A percentile compares a stretch with the other conserved stretches of the same genome.
phyloP scores from a whole-genome alignment of 495 filamentous ascomycete species.

The Xylaria castorea region DNA sequence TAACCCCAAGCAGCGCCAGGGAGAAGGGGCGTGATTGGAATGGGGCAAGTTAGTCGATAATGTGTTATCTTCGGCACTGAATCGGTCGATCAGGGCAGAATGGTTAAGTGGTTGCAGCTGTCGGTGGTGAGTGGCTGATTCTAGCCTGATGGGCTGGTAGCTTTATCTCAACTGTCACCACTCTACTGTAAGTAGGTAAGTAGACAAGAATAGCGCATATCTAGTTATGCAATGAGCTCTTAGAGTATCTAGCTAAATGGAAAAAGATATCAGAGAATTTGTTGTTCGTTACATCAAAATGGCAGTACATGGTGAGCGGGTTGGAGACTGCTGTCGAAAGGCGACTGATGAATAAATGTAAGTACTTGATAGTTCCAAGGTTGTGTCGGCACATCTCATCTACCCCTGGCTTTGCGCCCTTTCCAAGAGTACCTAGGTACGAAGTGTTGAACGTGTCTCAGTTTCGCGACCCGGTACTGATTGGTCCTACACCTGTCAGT shows the following conservation, averaged over 20 bases:
- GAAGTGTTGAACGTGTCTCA: neutral
- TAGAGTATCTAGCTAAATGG: neutral
- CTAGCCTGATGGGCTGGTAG: neutral
- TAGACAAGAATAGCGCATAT: neutral
- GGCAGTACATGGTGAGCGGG: neutral
- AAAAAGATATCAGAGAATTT: neutral
- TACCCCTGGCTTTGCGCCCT: slow-evolving; percentile 14
- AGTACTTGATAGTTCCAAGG: neutral
- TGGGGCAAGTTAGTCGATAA: slow-evolving; percentile 1
- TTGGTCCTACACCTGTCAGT: slow-evolving; percentile 23
- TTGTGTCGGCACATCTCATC: slow-evolving; percentile 3
- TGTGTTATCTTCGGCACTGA: slow-evolving; percentile 17
- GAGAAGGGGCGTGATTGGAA: slow-evolving; percentile 13
- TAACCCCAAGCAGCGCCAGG: neutral
- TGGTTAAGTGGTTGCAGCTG: slow-evolving; percentile 21
- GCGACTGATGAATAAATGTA: neutral
- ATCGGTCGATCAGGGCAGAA: slow-evolving; percentile 23
- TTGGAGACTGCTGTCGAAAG: neutral
- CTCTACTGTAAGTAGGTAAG: neutral
- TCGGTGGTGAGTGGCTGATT: neutral
- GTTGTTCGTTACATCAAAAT: neutral
- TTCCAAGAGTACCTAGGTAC: neutral
- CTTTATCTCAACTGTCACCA: neutral
- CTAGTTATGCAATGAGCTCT: neutral
- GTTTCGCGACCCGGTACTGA: slow-evolving; percentile 19